Percentiles rank a stretch among this genome's conserved stretches.
phyloP scores from a whole-genome alignment of 345 rosid genomes.

The thale cress (Arabidopsis thaliana) region TAIR10.1 NC_003075.7:10421001-10421500 shows the following conservation, averaged over 20 bases:
- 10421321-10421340: not conserved
- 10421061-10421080: not conserved
- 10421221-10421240: no score
- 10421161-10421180: no score
- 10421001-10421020: not conserved
- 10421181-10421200: no score
- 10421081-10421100: not conserved
- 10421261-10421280: not conserved
- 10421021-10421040: not conserved
- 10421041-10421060: not conserved
- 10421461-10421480: slow-evolving; percentile 26
- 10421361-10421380: slow-evolving; percentile 11
- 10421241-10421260: no score
- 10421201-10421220: no score
- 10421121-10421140: no score
- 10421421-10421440: not conserved
- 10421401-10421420: not conserved
- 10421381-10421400: not conserved
- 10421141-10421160: no score
- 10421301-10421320: not conserved
- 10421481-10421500: no score
- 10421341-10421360: not conserved
- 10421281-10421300: not conserved
- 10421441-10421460: slow-evolving; percentile 4
- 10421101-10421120: no score